phyloP scores from a whole-genome alignment of 225 moss, liverwort and hornwort species.

The Bryum argenteum region DNA sequence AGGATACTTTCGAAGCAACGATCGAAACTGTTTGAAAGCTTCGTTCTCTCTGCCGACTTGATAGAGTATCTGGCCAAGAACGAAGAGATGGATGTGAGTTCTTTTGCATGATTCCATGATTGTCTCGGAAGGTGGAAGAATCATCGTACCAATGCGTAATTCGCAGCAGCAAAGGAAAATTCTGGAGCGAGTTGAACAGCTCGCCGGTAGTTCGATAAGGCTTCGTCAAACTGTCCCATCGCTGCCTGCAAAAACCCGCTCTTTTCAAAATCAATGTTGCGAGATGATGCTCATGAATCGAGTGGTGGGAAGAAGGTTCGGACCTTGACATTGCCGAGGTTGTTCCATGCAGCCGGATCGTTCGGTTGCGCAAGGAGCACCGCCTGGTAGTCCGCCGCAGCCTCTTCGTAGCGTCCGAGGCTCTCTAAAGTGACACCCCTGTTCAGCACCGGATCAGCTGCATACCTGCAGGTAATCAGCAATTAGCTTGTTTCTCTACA shows the following conservation, averaged over 20 bases:
- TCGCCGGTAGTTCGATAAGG: constrained; percentile 66
- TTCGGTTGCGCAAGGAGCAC: constrained; percentile 86
- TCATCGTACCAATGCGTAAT: constrained; percentile 75
- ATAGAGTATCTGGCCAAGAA: constrained; percentile 65
- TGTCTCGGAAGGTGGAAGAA: not conserved
- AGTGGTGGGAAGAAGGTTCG: too few species aligned
- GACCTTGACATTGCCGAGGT: constrained; percentile 94
- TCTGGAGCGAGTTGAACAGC: constrained; percentile 94
- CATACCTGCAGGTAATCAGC: constrained; percentile 53
- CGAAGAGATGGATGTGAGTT: not conserved
- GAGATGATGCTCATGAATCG: not conserved
- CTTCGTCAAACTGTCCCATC: constrained; percentile 72
- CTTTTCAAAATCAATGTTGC: not conserved
- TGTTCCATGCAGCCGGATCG: constrained; percentile 99
- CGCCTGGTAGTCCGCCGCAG: constrained; percentile 91
- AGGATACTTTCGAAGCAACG: constrained; percentile 86
- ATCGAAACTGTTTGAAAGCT: constrained; percentile 84
- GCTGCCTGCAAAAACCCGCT: constrained; percentile 60
- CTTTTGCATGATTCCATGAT: not conserved
- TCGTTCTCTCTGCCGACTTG: constrained; percentile 98
- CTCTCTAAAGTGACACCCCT: constrained; percentile 92
- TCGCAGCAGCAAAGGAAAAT: constrained; percentile 98
- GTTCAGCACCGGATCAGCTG: constrained; percentile 92
- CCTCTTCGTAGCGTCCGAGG: constrained; percentile 85
- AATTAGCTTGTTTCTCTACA: too few species aligned